These are phyloP conservation scores for Fusarium neocosmosporiellum DNA, from an alignment of 2,329 filamentous ascomycete genomes.

Conservation along the genomic window DNA sequence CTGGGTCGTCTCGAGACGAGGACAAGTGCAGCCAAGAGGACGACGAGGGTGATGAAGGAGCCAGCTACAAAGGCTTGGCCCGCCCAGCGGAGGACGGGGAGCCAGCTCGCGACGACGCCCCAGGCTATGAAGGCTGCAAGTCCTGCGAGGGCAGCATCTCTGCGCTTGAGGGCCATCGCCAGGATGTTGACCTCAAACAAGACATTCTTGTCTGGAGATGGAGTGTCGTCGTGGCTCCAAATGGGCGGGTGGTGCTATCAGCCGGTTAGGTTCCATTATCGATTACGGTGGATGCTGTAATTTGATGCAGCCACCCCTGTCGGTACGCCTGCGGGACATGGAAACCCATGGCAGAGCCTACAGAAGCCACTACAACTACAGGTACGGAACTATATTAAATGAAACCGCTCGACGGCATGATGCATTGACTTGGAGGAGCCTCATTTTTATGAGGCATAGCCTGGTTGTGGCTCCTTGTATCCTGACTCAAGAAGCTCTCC, in stretches of 20 bases:
- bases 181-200: slow-evolving; percentile 43
- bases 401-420: neutral
- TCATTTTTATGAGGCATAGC: neutral
- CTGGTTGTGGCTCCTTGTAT: neutral
- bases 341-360: slow-evolving; percentile 29
- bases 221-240: slow-evolving; percentile 35
- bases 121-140: slow-evolving; percentile 84
- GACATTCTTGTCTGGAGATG: slow-evolving; percentile 46
- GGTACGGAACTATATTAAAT: slow-evolving; percentile 11
- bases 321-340: slow-evolving; percentile 20
- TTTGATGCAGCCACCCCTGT: slow-evolving; percentile 38
- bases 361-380: slow-evolving; percentile 10
- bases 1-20: slow-evolving; percentile 61
- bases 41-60: slow-evolving; percentile 64
- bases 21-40: slow-evolving; percentile 68
- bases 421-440: neutral
- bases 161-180: slow-evolving; percentile 77
- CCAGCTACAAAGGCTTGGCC: slow-evolving; percentile 86
- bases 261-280: slow-evolving; percentile 30
- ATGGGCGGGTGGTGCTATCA: slow-evolving; percentile 33
- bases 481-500: neutral
- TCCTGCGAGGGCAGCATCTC: slow-evolving; percentile 76
- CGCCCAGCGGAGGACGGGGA: slow-evolving; percentile 84
- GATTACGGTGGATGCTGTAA: slow-evolving; percentile 42
- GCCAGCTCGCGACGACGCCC: slow-evolving; percentile 86